These are phyloP conservation scores for Periconia digitata DNA, from an alignment of 2,329 filamentous ascomycete species.

Conservation along the genomic window DNA sequence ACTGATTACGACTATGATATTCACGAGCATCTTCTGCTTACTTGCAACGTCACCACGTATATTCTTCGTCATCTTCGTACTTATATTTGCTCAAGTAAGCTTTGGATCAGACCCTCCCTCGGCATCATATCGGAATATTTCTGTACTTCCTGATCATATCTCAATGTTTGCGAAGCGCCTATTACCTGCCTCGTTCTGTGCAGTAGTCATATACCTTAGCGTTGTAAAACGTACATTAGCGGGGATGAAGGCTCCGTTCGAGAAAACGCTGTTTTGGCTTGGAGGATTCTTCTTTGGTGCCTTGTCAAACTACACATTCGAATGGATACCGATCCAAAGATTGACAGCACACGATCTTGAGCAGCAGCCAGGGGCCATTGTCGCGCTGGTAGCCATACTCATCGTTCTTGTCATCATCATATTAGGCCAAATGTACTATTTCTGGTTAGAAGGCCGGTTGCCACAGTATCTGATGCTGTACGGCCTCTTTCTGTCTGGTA, in stretches of 20 bases:
- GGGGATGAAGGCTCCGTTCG: conserved; percentile 76
- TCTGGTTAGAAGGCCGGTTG: conserved; percentile 81
- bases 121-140: conserved; percentile 52
- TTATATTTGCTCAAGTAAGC: conserved; percentile 84
- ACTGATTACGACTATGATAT: conserved; percentile 74
- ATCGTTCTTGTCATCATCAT: conserved; percentile 67
- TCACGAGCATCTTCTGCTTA: conserved; percentile 72
- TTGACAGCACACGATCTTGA: conserved; percentile 84
- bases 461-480: conserved; percentile 78
- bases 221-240: conserved; percentile 73
- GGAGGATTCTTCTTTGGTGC: conserved; percentile 88
- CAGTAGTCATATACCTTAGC: conserved; percentile 80
- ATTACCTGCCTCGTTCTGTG: conserved; percentile 81
- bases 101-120: conserved; percentile 83
- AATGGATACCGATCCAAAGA: conserved; percentile 87
- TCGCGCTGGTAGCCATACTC: conserved; percentile 77
- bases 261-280: conserved; percentile 87
- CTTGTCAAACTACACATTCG: conserved; percentile 91
- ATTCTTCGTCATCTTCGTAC: conserved; percentile 80
- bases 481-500: conserved; percentile 62
- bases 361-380: conserved; percentile 83
- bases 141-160: conserved; percentile 52
- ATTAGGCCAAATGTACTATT: conserved; percentile 77
- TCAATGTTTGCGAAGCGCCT: conserved; percentile 73
- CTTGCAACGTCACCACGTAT: conserved; percentile 74